These are phyloP conservation scores for Colletotrichum spaethianum DNA, from an alignment of 2,329 filamentous ascomycete genomes.

Conservation along the genomic window DNA sequence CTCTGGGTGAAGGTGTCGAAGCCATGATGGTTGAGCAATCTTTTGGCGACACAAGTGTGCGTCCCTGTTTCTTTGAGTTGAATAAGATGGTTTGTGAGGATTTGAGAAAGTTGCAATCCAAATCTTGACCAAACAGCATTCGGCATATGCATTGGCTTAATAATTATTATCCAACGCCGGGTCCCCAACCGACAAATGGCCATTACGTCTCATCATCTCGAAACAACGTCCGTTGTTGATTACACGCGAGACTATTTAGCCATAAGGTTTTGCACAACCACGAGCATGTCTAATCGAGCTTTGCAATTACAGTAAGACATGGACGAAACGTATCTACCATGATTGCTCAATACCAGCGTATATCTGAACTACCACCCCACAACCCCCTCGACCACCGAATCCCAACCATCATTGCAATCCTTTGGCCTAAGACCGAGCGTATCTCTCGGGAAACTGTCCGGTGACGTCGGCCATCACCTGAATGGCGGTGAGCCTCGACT, in stretches of 20 bases:
- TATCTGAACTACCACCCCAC: no score
- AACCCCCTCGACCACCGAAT: no score
- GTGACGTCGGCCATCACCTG: slow-evolving; percentile 32
- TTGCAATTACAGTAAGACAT: background rate
- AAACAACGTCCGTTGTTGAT: background rate
- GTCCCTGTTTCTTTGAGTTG: background rate
- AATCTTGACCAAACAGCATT: background rate
- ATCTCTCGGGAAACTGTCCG: slow-evolving; percentile 25
- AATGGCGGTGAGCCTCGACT: slow-evolving; percentile 23
- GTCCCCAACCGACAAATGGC: background rate
- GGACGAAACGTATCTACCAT: no score
- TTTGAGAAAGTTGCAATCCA: background rate
- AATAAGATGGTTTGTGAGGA: background rate
- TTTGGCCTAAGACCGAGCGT: background rate
- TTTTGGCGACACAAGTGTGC: background rate
- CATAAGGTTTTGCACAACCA: no score
- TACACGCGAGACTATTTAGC: background rate
- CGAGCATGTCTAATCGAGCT: no score
- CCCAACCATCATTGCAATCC: background rate
- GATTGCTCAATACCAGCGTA: background rate
- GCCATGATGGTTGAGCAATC: background rate
- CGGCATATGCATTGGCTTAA: background rate
- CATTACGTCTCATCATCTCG: background rate
- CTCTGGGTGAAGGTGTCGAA: background rate
- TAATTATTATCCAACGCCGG: background rate